These are phyloP conservation scores for Phytophthora foliorum DNA, from an alignment of 352 stramenopile genomes.

Conservation along the genomic window DNA sequence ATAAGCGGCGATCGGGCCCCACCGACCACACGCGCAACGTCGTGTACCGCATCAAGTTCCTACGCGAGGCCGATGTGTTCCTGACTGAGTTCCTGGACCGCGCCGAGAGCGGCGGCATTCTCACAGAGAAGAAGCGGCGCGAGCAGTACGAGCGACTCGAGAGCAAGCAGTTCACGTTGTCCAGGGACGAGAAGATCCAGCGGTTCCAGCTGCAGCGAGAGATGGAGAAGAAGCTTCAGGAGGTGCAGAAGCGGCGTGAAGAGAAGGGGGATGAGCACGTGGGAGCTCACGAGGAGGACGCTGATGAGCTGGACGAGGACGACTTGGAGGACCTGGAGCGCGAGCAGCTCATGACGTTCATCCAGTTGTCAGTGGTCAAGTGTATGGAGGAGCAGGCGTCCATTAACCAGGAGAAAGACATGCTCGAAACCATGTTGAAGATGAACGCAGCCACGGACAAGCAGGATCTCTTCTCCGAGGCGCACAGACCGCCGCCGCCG, in stretches of 20 bases:
- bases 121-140: constrained; percentile 74
- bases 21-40: constrained; percentile 74
- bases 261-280: constrained; percentile 34
- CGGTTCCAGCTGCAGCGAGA: constrained; percentile 83
- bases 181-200: constrained; percentile 85
- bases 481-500: constrained; percentile 64
- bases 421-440: constrained; percentile 90
- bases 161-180: constrained; percentile 68
- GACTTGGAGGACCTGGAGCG: constrained; percentile 82
- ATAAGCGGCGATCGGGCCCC: constrained; percentile 11
- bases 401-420: constrained; percentile 83
- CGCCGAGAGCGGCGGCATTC: constrained; percentile 65
- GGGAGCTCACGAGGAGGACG: constrained; percentile 17
- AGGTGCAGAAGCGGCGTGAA: constrained; percentile 60
- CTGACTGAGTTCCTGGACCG: constrained; percentile 83
- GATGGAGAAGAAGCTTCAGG: constrained; percentile 73
- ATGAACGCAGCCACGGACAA: constrained; percentile 73
- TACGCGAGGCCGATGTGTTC: constrained; percentile 82
- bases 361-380: constrained; percentile 81
- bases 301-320: constrained; percentile 52
- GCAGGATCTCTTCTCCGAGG: constrained; percentile 78
- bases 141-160: constrained; percentile 86
- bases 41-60: constrained; percentile 65
- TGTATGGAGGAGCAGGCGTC: constrained; percentile 80
- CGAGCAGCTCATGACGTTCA: constrained; percentile 86